phyloP scores from a whole-genome alignment of 345 rosid species.

The Reutealis trisperma region DNA sequence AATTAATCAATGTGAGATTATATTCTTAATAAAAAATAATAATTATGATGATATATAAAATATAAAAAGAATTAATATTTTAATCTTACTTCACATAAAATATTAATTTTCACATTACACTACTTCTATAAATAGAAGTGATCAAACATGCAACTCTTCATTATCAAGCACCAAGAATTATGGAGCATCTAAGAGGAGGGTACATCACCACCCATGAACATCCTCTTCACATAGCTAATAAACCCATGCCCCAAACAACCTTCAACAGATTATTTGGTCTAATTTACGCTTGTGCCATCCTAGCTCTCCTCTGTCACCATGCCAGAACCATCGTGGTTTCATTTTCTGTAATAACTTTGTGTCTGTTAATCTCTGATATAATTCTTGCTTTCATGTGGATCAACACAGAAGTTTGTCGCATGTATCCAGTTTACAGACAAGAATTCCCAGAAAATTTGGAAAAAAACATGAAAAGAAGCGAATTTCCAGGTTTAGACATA shows the following conservation, averaged over 20 bases:
- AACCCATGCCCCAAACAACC: conserved; percentile 37
- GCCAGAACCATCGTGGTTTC: conserved; percentile 20
- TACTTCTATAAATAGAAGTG: too few species aligned
- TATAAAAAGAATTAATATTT: too few species aligned
- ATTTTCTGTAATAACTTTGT: conserved; percentile 18
- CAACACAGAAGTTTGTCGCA: conserved; percentile 38
- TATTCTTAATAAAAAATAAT: too few species aligned
- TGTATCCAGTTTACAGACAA: conserved; percentile 40
- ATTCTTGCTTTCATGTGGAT: conserved; percentile 74
- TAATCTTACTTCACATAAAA: too few species aligned
- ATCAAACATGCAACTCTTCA: too few species aligned
- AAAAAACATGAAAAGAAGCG: conserved; percentile 27
- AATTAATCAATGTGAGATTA: too few species aligned
- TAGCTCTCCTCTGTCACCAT: conserved; percentile 54
- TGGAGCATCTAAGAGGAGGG: conserved; percentile 11
- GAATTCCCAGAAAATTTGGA: conserved; percentile 51
- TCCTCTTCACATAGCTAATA: conserved; percentile 40
- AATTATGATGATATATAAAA: too few species aligned
- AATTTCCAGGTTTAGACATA: conserved; percentile 62
- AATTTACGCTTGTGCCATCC: conserved; percentile 50
- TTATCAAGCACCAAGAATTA: neutral
- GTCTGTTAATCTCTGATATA: conserved; percentile 50
- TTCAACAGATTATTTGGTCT: conserved; percentile 52
- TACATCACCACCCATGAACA: conserved; percentile 7
- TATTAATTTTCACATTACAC: too few species aligned